Percentiles rank a stretch among this genome's conserved stretches.
These are phyloP conservation scores for Hypoxylon cercidicola DNA, from an alignment of 495 filamentous ascomycete species.

Conservation along the genomic window DNA sequence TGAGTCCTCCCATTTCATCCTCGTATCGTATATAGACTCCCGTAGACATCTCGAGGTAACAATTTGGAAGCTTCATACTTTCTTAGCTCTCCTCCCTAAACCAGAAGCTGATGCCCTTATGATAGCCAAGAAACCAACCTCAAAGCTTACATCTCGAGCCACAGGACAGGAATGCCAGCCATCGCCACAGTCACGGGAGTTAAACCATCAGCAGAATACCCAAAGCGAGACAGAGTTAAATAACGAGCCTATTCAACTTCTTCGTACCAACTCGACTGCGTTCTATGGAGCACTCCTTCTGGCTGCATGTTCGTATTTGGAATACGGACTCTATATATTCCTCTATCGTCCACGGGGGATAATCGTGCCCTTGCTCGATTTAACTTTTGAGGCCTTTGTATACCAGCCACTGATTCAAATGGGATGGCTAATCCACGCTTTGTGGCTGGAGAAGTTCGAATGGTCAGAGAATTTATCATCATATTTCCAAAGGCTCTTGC, in stretches of 20 bases:
- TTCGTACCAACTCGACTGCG: not conserved
- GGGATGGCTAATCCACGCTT: not conserved
- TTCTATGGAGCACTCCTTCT: not conserved
- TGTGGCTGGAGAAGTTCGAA: not conserved
- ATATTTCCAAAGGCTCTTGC: not conserved
- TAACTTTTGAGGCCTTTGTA: not conserved
- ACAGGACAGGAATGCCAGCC: no score
- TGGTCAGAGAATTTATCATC: not conserved
- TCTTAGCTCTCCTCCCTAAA: no score
- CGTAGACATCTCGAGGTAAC: no score
- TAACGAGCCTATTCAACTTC: not conserved
- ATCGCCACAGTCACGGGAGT: no score
- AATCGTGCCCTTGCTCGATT: not conserved
- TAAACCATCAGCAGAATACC: no score
- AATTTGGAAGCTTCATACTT: no score
- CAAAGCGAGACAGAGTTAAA: no score
- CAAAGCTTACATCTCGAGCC: no score
- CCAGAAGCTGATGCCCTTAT: no score
- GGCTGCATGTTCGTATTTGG: not conserved
- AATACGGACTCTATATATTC: not conserved
- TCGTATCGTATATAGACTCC: not conserved
- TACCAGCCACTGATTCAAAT: not conserved
- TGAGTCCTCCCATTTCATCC: not conserved
- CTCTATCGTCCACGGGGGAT: not conserved
- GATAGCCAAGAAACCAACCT: no score